Evolutionary conservation across 768 basidiomycete species (phyloP), one percentile per base, ranked within the genome.

Genomic region (Hericium rajendrae): DNA sequence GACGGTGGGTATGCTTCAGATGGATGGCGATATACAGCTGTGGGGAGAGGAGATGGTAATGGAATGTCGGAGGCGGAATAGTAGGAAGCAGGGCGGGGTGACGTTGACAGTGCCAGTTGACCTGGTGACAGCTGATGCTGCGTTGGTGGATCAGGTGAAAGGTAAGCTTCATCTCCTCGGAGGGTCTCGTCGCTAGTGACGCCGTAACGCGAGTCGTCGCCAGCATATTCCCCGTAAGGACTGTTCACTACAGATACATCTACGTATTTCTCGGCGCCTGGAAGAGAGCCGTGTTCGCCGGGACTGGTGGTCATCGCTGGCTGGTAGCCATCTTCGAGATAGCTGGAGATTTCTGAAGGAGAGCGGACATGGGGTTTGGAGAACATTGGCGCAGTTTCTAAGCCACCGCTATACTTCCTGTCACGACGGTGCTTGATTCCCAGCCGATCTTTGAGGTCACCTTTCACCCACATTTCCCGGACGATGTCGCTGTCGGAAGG

Each of bases 401-500:
- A 67, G 59, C 77, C 77, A 52, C 60, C 58, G 49, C 73, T 73
- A 59, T 77, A 78, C 65, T 74, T 81, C 38, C 70, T 70, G 52
- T 81, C 83, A 40, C 83, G 79, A 63, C 65, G 57, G 55, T 84
- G 87, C 38, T 74, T 70, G 56, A 93, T 78, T 3, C 91, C 91
- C 4, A 93, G 74, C 41, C 77, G 81, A 60, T 91, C 89, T 68
- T 93, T 93, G 56, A 93, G 76, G 65, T 91, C 83, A 3, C 91
- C 91, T 57, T 69, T 65, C 4, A 92, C 88, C 90, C 89, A 92
- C 81, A 84, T 87, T 74, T 98, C 95, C 28, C 95, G 85, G 8
- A 98, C 77, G 56, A 97, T 85, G 64, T 97, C 90, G 67, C 84
- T 87, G 76, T 98, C 95, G 16, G 84, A 74, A 2, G 94, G 94